phyloP scores from a whole-genome alignment of 2,329 filamentous ascomycete species.

The Penicillium verrucosum region DNA sequence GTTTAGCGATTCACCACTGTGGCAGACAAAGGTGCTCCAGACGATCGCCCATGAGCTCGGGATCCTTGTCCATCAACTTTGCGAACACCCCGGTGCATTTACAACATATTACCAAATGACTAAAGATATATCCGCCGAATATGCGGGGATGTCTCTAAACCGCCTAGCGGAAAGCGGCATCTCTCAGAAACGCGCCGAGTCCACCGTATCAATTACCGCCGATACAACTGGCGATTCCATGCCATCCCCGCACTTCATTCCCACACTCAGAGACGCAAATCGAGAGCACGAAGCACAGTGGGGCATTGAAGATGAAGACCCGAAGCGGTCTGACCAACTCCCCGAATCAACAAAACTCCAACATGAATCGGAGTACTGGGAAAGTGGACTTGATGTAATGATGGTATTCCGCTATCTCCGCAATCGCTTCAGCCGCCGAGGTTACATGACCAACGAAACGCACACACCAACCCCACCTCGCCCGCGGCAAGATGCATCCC shows the following conservation, averaged over 20 bases:
- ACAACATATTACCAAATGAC: conserved; percentile 70
- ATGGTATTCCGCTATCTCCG: conserved; percentile 87
- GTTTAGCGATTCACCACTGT: conserved; percentile 29
- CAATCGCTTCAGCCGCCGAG: conserved; percentile 64
- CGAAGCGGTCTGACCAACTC: conserved; percentile 24
- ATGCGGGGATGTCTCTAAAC: conserved; percentile 68
- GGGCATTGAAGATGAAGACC: conserved; percentile 63
- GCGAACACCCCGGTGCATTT: conserved; percentile 85
- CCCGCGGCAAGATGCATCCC: conserved; percentile 62
- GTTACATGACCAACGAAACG: conserved; percentile 28
- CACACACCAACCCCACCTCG: conserved; percentile 36
- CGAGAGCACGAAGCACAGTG: conserved; percentile 57
- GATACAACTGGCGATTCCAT: conserved; percentile 28
- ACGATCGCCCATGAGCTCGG: conserved; percentile 85
- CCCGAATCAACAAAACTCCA: conserved; percentile 46
- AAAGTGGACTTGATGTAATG: conserved; percentile 83
- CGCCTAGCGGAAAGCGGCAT: conserved; percentile 27
- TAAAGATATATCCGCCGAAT: conserved; percentile 62
- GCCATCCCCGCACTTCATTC: conserved; percentile 48
- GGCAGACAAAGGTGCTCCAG: conserved; percentile 70
- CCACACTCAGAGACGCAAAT: conserved; percentile 45
- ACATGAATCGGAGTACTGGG: conserved; percentile 76
- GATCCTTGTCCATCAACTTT: conserved; percentile 74
- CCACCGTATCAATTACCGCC: conserved; percentile 7
- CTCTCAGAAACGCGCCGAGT: conserved; percentile 8